Evolutionary conservation across 2,329 filamentous ascomycete genomes (phyloP).

Genomic region (Geosmithia putterillii): DNA sequence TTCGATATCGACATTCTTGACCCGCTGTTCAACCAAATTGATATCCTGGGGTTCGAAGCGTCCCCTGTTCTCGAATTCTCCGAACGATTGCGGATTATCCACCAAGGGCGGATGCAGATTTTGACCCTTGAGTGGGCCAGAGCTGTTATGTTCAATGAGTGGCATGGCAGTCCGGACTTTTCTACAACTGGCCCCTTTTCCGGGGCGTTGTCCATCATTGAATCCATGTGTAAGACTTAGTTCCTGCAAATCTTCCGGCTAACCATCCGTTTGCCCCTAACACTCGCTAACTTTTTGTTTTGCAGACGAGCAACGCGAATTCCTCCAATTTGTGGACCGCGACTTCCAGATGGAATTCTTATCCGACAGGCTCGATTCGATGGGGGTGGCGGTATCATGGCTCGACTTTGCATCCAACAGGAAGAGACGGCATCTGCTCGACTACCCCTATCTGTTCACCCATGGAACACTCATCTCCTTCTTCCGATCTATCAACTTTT

Average conservation of each 20-base stretch:
- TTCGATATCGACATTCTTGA: slow-evolving; percentile 26
- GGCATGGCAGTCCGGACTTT: slow-evolving; percentile 65
- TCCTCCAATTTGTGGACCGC: slow-evolving; percentile 51
- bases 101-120: slow-evolving; percentile 44
- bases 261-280: too few relatives aligned
- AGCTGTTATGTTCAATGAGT: slow-evolving; percentile 64
- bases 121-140: slow-evolving; percentile 60
- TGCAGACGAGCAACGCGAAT: slow-evolving; percentile 47
- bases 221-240: slow-evolving; percentile 55
- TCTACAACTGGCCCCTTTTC: slow-evolving; percentile 60
- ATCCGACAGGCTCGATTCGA: slow-evolving; percentile 60
- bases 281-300: not conserved
- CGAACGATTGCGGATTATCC: slow-evolving; percentile 21
- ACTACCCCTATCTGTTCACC: slow-evolving; percentile 71
- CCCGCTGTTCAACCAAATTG: slow-evolving; percentile 38
- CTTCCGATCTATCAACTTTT: slow-evolving; percentile 81
- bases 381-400: slow-evolving; percentile 66
- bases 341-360: slow-evolving; percentile 69
- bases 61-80: slow-evolving; percentile 34
- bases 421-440: slow-evolving; percentile 61
- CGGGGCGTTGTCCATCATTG: slow-evolving; percentile 63
- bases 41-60: slow-evolving; percentile 33
- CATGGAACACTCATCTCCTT: slow-evolving; percentile 63
- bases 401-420: slow-evolving; percentile 46
- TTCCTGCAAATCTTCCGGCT: not conserved